Evolutionary conservation across 139 green algal genomes (phyloP).

Genomic region (Micractinium sp.): DNA sequence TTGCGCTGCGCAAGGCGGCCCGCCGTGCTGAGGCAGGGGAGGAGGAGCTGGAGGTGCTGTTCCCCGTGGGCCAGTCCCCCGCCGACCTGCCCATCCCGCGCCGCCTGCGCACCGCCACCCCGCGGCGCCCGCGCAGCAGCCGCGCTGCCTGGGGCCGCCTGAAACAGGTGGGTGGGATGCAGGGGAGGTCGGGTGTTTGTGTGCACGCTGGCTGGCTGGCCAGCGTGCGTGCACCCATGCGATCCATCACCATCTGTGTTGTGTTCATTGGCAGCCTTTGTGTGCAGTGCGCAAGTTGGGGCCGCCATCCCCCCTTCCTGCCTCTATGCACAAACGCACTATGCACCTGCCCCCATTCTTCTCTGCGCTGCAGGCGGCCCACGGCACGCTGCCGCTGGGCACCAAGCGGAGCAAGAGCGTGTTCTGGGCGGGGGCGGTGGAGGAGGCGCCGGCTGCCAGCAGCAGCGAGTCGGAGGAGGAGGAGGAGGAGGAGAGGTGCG

Average conservation of each 20-base stretch:
- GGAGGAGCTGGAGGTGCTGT: slow-evolving; percentile 16
- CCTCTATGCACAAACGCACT: not conserved
- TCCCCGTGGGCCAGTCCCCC: slow-evolving; percentile 14
- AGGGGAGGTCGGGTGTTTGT: not conserved
- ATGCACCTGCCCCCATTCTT: no score
- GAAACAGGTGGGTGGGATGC: slow-evolving; percentile 11
- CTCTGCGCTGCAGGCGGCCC: slow-evolving; percentile 19
- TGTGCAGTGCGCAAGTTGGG: not conserved
- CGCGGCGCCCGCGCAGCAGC: slow-evolving; percentile 29
- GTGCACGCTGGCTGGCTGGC: not conserved
- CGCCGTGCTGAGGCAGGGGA: not conserved
- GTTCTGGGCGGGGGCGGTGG: slow-evolving; percentile 7
- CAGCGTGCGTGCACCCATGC: not conserved
- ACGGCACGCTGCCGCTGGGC: slow-evolving; percentile 44
- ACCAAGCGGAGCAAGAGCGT: slow-evolving; percentile 28
- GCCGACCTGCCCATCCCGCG: slow-evolving; percentile 24
- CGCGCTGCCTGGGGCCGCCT: slow-evolving; percentile 36
- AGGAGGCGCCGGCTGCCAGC: slow-evolving; percentile 10
- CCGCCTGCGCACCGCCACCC: slow-evolving; percentile 21
- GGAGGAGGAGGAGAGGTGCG: slow-evolving; percentile 27
- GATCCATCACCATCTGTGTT: not conserved
- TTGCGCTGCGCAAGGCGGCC: not conserved
- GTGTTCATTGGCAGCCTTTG: not conserved
- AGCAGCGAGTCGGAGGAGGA: slow-evolving; percentile 30
- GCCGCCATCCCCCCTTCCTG: no score